These are phyloP conservation scores for Thalassia testudinum DNA, from an alignment of 116 monocot species.

Conservation along the genomic window DNA sequence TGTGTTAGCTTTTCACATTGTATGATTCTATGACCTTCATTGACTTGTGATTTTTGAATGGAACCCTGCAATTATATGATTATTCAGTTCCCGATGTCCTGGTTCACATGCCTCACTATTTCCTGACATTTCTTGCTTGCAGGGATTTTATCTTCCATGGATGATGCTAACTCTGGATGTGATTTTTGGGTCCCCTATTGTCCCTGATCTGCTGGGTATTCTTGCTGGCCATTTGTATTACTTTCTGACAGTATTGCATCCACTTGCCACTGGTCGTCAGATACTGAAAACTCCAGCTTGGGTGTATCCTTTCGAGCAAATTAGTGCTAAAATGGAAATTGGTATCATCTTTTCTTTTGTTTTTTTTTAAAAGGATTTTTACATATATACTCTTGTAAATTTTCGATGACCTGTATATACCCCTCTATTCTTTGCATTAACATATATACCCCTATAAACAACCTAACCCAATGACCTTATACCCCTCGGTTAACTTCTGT, in stretches of 20 bases:
- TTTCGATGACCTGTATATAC: no score
- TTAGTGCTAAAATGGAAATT: no score
- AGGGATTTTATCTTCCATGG: conserved; percentile 99
- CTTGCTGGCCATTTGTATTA: conserved; percentile 85
- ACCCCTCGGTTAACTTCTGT: no score
- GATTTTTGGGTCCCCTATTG: conserved; percentile 57
- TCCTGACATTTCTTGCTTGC: background rate
- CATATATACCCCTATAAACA: no score
- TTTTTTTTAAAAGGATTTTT: no score
- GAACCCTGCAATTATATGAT: no score
- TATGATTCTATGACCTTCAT: background rate
- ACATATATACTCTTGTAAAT: no score
- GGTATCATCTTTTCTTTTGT: no score
- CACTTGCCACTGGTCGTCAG: conserved; percentile 59
- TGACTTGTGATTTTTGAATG: background rate
- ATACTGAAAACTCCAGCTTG: conserved; percentile 67
- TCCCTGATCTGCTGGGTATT: conserved; percentile 75
- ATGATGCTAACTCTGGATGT: conserved; percentile 75
- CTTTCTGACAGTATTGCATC: conserved; percentile 73
- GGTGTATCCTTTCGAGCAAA: conserved; percentile 99
- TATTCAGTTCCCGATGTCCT: no score
- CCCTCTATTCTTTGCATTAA: no score
- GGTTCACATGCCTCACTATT: no score
- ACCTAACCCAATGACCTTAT: no score
- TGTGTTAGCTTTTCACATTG: background rate